A percentile compares a stretch with the other conserved stretches of the same genome.
These are phyloP conservation scores for Boletus bicolor DNA, from an alignment of 768 basidiomycete genomes.

Conservation along the genomic window DNA sequence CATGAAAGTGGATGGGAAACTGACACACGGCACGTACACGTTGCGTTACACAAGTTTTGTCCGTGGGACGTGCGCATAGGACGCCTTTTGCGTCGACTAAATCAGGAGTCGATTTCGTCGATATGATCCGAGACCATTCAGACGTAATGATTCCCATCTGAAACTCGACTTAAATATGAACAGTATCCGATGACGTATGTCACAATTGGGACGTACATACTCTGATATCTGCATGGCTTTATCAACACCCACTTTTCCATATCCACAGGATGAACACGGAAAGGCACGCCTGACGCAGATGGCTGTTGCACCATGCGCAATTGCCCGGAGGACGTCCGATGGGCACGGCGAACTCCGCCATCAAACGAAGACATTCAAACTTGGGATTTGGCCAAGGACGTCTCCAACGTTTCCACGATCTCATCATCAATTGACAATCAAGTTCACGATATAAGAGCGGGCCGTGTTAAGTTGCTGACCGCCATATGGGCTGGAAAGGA, in stretches of 20 bases:
- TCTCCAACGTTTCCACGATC: too few relatives aligned
- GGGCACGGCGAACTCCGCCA: slow-evolving; percentile 82
- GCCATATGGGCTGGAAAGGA: slow-evolving; percentile 72
- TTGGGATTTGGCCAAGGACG: too few relatives aligned
- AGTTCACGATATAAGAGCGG: slow-evolving; percentile 79
- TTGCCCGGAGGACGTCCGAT: slow-evolving; percentile 80
- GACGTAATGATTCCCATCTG: slow-evolving; percentile 85
- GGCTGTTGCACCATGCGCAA: slow-evolving; percentile 78
- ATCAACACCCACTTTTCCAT: slow-evolving; percentile 84
- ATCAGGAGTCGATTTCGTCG: slow-evolving; percentile 67
- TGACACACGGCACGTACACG: slow-evolving; percentile 25
- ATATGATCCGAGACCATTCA: slow-evolving; percentile 75
- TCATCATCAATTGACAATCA: slow-evolving; percentile 56
- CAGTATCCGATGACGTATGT: slow-evolving; percentile 47
- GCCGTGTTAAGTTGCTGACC: slow-evolving; percentile 73
- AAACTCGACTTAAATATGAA: slow-evolving; percentile 70
- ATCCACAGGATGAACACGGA: slow-evolving; percentile 80
- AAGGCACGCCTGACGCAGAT: slow-evolving; percentile 82
- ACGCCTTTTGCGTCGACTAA: slow-evolving; percentile 75
- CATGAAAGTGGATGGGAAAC: not conserved
- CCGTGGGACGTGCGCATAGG: slow-evolving; percentile 28
- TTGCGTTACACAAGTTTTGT: slow-evolving; percentile 32
- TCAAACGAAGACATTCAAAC: slow-evolving; percentile 74
- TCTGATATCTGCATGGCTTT: slow-evolving; percentile 73
- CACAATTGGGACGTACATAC: slow-evolving; percentile 46